Evolutionary conservation across 2,329 filamentous ascomycete genomes (phyloP).

Genomic region (Boeremia exigua): DNA sequence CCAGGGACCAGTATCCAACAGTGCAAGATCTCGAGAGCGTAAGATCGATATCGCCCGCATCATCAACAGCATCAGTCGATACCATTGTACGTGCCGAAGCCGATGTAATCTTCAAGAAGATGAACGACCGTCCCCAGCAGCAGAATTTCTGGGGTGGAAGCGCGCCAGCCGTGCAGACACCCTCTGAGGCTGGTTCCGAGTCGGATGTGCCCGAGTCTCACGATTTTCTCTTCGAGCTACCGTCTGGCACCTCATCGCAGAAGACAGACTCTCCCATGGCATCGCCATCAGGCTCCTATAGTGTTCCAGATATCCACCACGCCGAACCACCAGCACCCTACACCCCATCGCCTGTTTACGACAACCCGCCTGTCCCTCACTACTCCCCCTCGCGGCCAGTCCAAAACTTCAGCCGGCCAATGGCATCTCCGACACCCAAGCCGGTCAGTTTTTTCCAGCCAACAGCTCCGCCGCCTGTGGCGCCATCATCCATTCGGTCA

Average conservation of each 20-base stretch:
- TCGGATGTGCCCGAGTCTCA: conserved; percentile 35
- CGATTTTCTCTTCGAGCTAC: conserved; percentile 34
- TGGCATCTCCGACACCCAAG: conserved; percentile 9
- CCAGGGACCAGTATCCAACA: conserved; percentile 9
- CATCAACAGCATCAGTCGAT: conserved; percentile 27
- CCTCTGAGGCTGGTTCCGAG: conserved; percentile 17
- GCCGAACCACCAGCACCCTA: conserved; percentile 7
- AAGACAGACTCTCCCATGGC: conserved; percentile 19
- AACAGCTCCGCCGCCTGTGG: conserved; percentile 14
- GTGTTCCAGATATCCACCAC: background rate
- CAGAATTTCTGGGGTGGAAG: conserved; percentile 24
- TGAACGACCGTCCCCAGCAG: conserved; percentile 31
- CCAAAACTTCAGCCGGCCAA: conserved; percentile 35
- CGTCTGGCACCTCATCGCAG: conserved; percentile 8
- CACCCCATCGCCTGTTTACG: conserved; percentile 5
- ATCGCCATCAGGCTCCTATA: background rate
- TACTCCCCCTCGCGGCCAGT: conserved; percentile 26
- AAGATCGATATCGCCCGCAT: conserved; percentile 30
- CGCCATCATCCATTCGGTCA: conserved; percentile 21
- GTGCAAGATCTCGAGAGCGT: conserved; percentile 15
- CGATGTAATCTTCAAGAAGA: conserved; percentile 34
- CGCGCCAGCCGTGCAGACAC: conserved; percentile 18
- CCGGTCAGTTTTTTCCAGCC: conserved; percentile 12
- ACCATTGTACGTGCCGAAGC: conserved; percentile 34
- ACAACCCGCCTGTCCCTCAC: conserved; percentile 17